A percentile compares a stretch with the other conserved stretches of the same genome.
phyloP scores from a whole-genome alignment of 768 basidiomycete species.

The Termitomyces sp. region DNA sequence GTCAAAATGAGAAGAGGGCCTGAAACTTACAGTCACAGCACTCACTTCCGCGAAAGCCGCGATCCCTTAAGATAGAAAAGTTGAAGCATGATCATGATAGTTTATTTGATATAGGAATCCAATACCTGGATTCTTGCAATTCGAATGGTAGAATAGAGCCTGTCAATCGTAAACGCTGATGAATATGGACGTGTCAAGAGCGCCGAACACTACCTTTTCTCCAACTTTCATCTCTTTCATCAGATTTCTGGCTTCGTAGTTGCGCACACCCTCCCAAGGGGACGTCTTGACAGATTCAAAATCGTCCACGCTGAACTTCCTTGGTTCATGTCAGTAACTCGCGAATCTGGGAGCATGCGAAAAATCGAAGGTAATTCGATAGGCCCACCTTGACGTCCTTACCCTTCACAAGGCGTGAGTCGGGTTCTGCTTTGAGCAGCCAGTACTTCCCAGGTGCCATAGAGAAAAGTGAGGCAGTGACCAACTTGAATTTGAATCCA shows the following conservation, averaged over 20 bases:
- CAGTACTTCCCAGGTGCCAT: constrained; percentile 37
- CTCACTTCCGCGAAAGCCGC: constrained; percentile 77
- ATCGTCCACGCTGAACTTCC: constrained; percentile 81
- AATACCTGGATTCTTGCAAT: constrained; percentile 75
- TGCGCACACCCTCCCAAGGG: constrained; percentile 86
- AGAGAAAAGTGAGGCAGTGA: background rate
- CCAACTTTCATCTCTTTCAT: constrained; percentile 78
- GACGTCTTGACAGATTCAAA: constrained; percentile 68
- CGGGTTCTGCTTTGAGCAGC: constrained; percentile 86
- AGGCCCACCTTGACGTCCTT: constrained; percentile 72
- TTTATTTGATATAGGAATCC: background rate
- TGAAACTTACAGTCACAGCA: background rate
- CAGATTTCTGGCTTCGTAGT: constrained; percentile 75
- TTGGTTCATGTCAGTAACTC: background rate
- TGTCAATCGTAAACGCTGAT: constrained; percentile 18
- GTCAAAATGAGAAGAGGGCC: constrained; percentile 2
- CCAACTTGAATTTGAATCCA: background rate
- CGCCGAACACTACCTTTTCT: constrained; percentile 50
- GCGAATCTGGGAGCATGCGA: background rate
- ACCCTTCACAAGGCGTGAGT: constrained; percentile 78
- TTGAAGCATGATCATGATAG: background rate
- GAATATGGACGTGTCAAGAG: background rate
- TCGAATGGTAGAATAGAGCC: constrained; percentile 87
- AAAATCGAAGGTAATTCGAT: background rate
- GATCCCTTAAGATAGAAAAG: constrained; percentile 38